Evolutionary conservation across 129 eudicot genomes (phyloP).

Genomic region (Flaveria ramosissima): DNA sequence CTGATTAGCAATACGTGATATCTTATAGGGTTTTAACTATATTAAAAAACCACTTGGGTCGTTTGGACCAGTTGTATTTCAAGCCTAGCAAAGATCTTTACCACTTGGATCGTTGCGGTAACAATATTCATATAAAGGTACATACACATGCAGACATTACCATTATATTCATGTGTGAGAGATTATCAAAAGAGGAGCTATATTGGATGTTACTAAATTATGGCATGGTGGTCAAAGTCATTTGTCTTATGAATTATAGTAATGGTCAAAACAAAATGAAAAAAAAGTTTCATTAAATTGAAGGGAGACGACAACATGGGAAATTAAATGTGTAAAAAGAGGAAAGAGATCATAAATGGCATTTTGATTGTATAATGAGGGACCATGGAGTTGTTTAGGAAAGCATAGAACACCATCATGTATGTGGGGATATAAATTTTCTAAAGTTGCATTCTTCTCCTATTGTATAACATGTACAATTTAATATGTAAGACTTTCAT

Average conservation of each 20-base stretch:
- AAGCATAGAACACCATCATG: background rate
- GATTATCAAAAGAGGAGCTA: background rate
- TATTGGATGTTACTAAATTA: background rate
- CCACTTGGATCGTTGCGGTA: too few species aligned
- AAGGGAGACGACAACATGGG: background rate
- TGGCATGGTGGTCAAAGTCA: constrained; percentile 4
- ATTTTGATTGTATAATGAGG: constrained; percentile 3
- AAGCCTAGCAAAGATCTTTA: too few species aligned
- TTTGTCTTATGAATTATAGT: background rate
- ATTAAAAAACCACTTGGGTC: too few species aligned
- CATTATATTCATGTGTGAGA: background rate
- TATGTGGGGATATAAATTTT: background rate
- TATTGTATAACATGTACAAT: background rate
- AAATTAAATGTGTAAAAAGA: background rate
- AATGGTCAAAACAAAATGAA: background rate
- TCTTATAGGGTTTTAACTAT: too few species aligned
- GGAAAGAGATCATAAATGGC: background rate
- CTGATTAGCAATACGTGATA: too few species aligned
- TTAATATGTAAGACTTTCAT: too few species aligned
- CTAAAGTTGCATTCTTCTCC: background rate
- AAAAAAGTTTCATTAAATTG: background rate
- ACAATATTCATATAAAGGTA: background rate
- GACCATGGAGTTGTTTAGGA: background rate
- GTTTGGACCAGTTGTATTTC: too few species aligned
- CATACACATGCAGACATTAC: background rate